These are phyloP conservation scores for Diplodia scrobiculata DNA, from an alignment of 2,329 filamentous ascomycete species.

Conservation along the genomic window DNA sequence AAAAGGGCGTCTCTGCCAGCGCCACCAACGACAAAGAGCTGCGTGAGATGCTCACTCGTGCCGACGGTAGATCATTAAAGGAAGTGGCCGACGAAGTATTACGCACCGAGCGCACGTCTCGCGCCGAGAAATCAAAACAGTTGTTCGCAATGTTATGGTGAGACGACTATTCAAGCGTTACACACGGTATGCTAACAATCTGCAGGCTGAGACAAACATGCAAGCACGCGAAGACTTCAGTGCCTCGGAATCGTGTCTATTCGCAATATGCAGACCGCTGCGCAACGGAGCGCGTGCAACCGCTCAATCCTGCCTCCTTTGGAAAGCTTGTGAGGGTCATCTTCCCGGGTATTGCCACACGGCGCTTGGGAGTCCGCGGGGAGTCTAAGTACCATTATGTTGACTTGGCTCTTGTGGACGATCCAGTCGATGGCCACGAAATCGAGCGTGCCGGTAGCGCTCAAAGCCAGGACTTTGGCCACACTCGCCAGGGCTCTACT, in stretches of 20 bases:
- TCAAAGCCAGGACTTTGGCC: slow-evolving; percentile 25
- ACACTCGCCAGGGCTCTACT: slow-evolving; percentile 39
- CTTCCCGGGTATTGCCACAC: slow-evolving; percentile 91
- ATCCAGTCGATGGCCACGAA: slow-evolving; percentile 34
- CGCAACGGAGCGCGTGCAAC: slow-evolving; percentile 88
- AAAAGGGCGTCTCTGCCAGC: slow-evolving; percentile 65
- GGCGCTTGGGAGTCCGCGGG: slow-evolving; percentile 85
- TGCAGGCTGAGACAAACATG: slow-evolving; percentile 73
- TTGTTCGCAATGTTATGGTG: slow-evolving; percentile 89
- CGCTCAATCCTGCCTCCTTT: slow-evolving; percentile 94
- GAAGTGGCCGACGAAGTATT: slow-evolving; percentile 76
- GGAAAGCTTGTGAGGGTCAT: slow-evolving; percentile 95
- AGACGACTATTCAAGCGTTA: slow-evolving; percentile 38
- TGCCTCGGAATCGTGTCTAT: slow-evolving; percentile 90
- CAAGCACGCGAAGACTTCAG: slow-evolving; percentile 75
- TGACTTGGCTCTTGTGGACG: slow-evolving; percentile 55
- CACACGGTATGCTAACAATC: slow-evolving; percentile 35
- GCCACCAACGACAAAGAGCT: slow-evolving; percentile 81
- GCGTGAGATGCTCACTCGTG: slow-evolving; percentile 71
- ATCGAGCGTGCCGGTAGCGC: slow-evolving; percentile 27
- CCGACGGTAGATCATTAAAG: slow-evolving; percentile 66
- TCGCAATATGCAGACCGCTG: slow-evolving; percentile 93
- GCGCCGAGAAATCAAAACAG: slow-evolving; percentile 80
- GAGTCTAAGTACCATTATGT: slow-evolving; percentile 98
- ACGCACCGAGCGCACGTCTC: slow-evolving; percentile 75